Conservation (phyloP, 257 asterid genomes). For the Solanum piurae region DNA sequence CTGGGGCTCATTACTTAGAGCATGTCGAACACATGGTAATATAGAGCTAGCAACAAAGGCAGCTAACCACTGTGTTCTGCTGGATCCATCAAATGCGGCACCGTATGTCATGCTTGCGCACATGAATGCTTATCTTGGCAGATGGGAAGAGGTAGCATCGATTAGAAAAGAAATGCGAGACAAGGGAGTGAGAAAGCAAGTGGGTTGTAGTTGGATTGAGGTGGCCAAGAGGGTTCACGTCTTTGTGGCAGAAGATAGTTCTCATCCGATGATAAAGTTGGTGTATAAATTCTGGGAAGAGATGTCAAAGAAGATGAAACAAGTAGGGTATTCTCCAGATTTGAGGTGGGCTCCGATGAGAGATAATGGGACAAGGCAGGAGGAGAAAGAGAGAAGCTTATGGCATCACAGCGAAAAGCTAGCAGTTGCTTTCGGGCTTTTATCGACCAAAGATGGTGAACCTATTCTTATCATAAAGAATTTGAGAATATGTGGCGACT, state of each 20-base stretch:
- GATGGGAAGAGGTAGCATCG: conserved; percentile 64
- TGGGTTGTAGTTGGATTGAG: conserved; percentile 77
- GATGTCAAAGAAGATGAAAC: conserved; percentile 41
- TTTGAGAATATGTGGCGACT: conserved; percentile 66
- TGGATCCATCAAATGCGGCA: conserved; percentile 57
- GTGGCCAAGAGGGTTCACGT: conserved; percentile 41
- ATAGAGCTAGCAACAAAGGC: conserved; percentile 58
- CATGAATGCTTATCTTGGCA: conserved; percentile 30
- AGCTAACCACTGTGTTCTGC: conserved; percentile 42
- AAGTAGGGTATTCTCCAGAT: conserved; percentile 43
- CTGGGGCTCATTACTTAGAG: conserved; percentile 65
- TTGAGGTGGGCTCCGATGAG: conserved; percentile 26
- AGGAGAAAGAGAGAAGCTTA: conserved; percentile 27
- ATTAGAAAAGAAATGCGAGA: conserved; percentile 39
- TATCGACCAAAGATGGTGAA: conserved; percentile 19
- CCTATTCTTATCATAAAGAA: conserved; percentile 49
- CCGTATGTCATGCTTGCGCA: conserved; percentile 60
- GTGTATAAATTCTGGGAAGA: conserved; percentile 52
- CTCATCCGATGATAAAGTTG: conserved; percentile 44
- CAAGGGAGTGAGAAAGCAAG: conserved; percentile 35
- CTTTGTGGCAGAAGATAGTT: conserved; percentile 61
- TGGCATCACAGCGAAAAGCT: conserved; percentile 67
- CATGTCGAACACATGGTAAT: conserved; percentile 48
- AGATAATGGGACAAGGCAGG: conserved; percentile 25
- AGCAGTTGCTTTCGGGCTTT: conserved; percentile 55